Base-by-base conservation (phyloP, 352 stramenopile genomes). In the Aphanomyces astaci region DNA sequence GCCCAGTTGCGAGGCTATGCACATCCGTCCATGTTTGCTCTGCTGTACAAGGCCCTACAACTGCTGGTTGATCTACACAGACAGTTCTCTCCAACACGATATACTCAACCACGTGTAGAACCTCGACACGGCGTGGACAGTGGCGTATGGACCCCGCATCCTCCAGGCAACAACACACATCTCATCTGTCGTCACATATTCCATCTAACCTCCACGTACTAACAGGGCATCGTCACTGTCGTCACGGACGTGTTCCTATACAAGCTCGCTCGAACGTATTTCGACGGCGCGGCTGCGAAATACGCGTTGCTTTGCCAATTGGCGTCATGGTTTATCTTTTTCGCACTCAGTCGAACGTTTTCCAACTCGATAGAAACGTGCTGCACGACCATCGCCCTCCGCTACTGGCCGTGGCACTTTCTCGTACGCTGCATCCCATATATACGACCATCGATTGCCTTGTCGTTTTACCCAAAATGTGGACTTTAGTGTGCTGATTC, bases 241-340 rank as follows among this genome's bases (percentile, higher is more conserved):
- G 46, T 82, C 22, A 92, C 87, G 55, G 87, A 96, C 65, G 86
- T 78, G 62, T 90, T 86, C 51, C 43, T 87, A 7, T 89, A 92
- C 71, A 85, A 86, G 46, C 68, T 91, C 64, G 77, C 81, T 19
- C 55, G 71, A 27, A 71, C 63, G 28, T 92, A 93, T 49, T 89
- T 93, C 53, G 82, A 89, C 62, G 76, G 67, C 27, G 80, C 75
- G 40, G 63, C 77, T 17, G 84, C 86, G 66, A 83, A 85, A 32
- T 92, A 82, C 81, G 72, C 84, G 27, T 64, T 96, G 15, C 67
- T 94, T 30, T 92, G 82, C 64, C 80, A 88, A 10, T 43, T 94
- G 19, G 81, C 83, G 30, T 94, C 82, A 39, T 96, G 86, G 86
- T 96, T 96, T 54, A 81, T 78, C 46, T 94, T 92, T 63, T 96